Base-by-base conservation (phyloP, 2,329 filamentous ascomycete species). In the Ophiostoma ulmi region DNA sequence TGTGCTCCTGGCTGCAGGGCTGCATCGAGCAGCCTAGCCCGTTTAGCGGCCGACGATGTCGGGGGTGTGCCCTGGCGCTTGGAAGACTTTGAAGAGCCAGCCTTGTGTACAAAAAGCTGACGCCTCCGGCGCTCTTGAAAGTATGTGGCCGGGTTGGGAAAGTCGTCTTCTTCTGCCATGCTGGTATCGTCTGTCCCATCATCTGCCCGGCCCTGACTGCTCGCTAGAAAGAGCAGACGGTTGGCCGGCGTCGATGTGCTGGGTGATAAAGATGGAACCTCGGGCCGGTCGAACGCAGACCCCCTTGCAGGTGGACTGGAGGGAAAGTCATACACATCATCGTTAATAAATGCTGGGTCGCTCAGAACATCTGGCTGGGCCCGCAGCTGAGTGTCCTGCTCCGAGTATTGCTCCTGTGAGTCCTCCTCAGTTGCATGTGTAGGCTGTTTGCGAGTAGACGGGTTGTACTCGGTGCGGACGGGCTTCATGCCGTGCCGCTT, bases 401-500 rank as follows among this genome's bases (percentile, higher is more conserved):
- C 79, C 67, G 86, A 87, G 6, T 86, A 83, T 69, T 81, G 79
- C 55, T 85, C 83, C 71, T 83, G 81, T 0, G 81, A 84, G 70
- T 83, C 81, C 7, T 83, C 80, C 14, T 83, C 80, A 44, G 68
- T 71, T 38, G 52, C 22, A 7, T 31, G 36, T 13, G 66, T 3
- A n/a, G 13, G 66, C 75, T 67, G 36, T 11, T n/a, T 38, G 3
- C 10, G 63, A 14, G 63, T 20, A 44, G 76, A 76, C 31, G 77
- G 76, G 13, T 58, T 69, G 22, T 76, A 72, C 8, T 80, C 76
- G 58, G 86, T 78, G 69, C 81, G 81, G 44, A 88, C 75, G 0
- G 86, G 86, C 69, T 82, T 83, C 38, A 88, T 77, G 35, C 86
- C 86, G 71, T 86, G 85, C 3, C 82, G 82, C 74, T 83, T 85